Evolutionary conservation across 805 yeast genomes (phyloP), one percentile per base, ranked within the genome.

Genomic region (Sugiyamaella mastotermitis): DNA sequence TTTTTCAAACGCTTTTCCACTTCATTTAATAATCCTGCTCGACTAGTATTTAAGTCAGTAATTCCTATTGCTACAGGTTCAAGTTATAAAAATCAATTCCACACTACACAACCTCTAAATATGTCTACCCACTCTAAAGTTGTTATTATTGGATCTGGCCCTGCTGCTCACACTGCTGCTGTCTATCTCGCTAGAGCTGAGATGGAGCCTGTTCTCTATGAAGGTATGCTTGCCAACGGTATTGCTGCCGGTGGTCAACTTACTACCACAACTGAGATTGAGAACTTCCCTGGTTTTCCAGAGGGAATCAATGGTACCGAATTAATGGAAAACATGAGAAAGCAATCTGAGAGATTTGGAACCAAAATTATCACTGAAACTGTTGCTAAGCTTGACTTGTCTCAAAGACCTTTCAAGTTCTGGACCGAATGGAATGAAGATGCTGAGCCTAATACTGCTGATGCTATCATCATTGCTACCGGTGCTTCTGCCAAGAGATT

Each of bases 81-180:
- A 8, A 9, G n/a, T 17, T 7, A 17, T 17, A 17, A 32, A 11
- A 16, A 19, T 17, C 17, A 17, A 28, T 15, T 19, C 15, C 40
- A 22, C 16, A 24, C 26, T 5, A 28, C 44, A 19, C 31, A 19
- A 21, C 20, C 38, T 11, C 27, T 22, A 16, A 50, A 43, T 45
- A 51, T 49, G 52, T n/a, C n/a, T n/a, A 44, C 39, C 32, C 64
- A 60, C 51, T 50, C 49, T 33, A 47, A 41, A 10, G 64, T 61
- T 21, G 61, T 60, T 33, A 61, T 61, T 31, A 56, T 61, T 35
- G 97, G 98, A 31, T 88, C 97, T 39, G 98, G 98, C 53, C 98
- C 98, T 41, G 98, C 98, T 41, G 98, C 97, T 40, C 96, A 92
- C 73, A 92, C 98, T 31, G 98, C 98, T 36, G 98, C 98, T 49